Evolutionary conservation across 495 filamentous ascomycete species (phyloP), one percentile per base, ranked within the genome.

Genomic region (Penicillium atrosanguineum): DNA sequence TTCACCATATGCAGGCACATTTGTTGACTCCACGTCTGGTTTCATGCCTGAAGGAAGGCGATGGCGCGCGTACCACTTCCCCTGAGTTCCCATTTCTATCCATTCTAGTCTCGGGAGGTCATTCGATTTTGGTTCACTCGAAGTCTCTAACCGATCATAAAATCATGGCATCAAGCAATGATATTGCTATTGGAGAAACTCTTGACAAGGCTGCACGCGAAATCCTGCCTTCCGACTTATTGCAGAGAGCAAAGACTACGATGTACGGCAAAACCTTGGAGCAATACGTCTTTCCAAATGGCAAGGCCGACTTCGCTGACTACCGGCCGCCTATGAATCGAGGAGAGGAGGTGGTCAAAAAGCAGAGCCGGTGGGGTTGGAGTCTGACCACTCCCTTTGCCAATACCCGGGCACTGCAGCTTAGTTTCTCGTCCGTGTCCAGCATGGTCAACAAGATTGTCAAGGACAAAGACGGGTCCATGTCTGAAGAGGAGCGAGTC

Each of bases 1-100:
- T 97, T 0, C 85, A 98, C 61, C 94, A 98, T 68, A 97, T 98
- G 94, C 92, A 97, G 65, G 94, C 93, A 14, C 94, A 98, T 68
- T 83, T 92, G 3, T 67, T 98, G 44, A 97, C 94, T 6, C 88
- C 92, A 7, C 80, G 88, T 3, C 82, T 98, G n/a, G 83, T 89
- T 2, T 68, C 76, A 9, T 87, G 87, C 3, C 68, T 95, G 31
- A 51, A 53, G 31, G 38, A 50, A 25, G 19, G 20, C 21, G 21
- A 46, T 23, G 31, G 9, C 16, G 16, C 28, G 20, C 46, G 2
- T 31, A 11, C 58, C 11, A 47, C 46, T 4, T 52, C 46, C 4
- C 73, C 68, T 68, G 48, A 66, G 7, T 95, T 94, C 62, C 93
- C 94, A 25, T 97, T 95, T 69, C 75, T 96, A 40, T 90, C 88